These are phyloP conservation scores for Diaporthe vexans DNA, from an alignment of 2,329 filamentous ascomycete species.

Conservation along the genomic window DNA sequence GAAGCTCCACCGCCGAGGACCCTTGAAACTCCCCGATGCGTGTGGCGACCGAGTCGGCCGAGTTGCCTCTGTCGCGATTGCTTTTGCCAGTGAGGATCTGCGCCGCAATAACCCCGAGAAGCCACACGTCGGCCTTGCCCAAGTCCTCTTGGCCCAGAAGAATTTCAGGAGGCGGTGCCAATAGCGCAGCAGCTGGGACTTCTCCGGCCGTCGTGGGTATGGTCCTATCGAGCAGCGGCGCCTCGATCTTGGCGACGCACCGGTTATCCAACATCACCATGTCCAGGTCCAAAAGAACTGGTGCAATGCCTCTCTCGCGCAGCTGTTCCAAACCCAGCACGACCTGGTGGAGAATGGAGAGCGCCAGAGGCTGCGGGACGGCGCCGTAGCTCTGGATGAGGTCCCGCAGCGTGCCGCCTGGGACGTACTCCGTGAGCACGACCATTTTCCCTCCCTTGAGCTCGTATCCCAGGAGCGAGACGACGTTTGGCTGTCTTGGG, in stretches of 20 bases:
- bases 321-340: slow-evolving; percentile 24
- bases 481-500: slow-evolving; percentile 14
- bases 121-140: slow-evolving; percentile 32
- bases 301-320: not conserved
- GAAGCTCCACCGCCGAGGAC: slow-evolving; percentile 7
- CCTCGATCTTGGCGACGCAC: slow-evolving; percentile 29
- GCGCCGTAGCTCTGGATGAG: slow-evolving; percentile 4
- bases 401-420: slow-evolving; percentile 27
- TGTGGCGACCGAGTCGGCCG: slow-evolving; percentile 1
- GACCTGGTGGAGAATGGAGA: slow-evolving; percentile 18
- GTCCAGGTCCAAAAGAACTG: not conserved
- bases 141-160: not conserved
- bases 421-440: slow-evolving; percentile 1
- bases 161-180: slow-evolving; percentile 22
- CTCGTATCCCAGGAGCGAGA: slow-evolving; percentile 27
- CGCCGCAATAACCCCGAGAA: slow-evolving; percentile 31
- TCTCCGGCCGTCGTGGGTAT: not conserved
- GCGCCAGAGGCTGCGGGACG: slow-evolving; percentile 8
- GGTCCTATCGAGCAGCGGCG: slow-evolving; percentile 22
- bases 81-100: slow-evolving; percentile 17
- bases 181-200: too few relatives aligned
- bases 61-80: not conserved
- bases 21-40: not conserved
- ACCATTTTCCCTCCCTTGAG: slow-evolving; percentile 6
- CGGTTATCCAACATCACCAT: slow-evolving; percentile 18